Conservation (phyloP, 129 eudicot genomes). For the Flaveria bidentis region DNA sequence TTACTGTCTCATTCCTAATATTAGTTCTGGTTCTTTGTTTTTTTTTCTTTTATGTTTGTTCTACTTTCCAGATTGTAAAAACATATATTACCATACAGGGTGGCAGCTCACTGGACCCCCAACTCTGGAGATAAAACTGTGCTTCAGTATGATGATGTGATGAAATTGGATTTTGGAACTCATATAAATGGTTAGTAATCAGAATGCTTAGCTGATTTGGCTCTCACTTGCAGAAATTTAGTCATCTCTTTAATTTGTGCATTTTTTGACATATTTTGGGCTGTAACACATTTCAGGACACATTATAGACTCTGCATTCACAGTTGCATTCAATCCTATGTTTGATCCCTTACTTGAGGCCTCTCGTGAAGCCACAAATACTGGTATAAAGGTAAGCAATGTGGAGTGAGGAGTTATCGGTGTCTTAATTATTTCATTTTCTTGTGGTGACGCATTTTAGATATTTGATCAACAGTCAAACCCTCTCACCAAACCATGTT, state of each 20-base stretch:
- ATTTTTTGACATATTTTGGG: not conserved
- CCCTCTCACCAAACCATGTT: not conserved
- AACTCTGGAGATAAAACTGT: slow-evolving; percentile 98
- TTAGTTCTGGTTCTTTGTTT: not conserved
- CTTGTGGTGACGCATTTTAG: not conserved
- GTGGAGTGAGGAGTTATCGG: slow-evolving; percentile 14
- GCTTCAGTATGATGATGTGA: slow-evolving; percentile 95
- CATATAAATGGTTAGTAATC: slow-evolving; percentile 86
- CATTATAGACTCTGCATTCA: slow-evolving; percentile 95
- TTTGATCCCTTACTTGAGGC: slow-evolving; percentile 93
- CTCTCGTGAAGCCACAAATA: slow-evolving; percentile 97
- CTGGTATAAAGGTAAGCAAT: slow-evolving; percentile 81
- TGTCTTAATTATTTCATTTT: not conserved
- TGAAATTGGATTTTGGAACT: slow-evolving; percentile 99
- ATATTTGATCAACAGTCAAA: not conserved
- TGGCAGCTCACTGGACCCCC: slow-evolving; percentile 99
- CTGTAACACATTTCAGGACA: slow-evolving; percentile 58
- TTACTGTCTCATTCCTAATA: not conserved
- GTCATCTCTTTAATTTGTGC: not conserved
- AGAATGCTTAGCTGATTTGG: too few species aligned
- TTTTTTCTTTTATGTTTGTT: not conserved
- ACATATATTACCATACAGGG: slow-evolving; percentile 53
- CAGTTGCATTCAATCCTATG: slow-evolving; percentile 98
- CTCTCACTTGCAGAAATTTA: not conserved
- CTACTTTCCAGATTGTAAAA: slow-evolving; percentile 1